Evolutionary conservation across 2,329 filamentous ascomycete genomes (phyloP).

Genomic region (Beauveria medogensis): DNA sequence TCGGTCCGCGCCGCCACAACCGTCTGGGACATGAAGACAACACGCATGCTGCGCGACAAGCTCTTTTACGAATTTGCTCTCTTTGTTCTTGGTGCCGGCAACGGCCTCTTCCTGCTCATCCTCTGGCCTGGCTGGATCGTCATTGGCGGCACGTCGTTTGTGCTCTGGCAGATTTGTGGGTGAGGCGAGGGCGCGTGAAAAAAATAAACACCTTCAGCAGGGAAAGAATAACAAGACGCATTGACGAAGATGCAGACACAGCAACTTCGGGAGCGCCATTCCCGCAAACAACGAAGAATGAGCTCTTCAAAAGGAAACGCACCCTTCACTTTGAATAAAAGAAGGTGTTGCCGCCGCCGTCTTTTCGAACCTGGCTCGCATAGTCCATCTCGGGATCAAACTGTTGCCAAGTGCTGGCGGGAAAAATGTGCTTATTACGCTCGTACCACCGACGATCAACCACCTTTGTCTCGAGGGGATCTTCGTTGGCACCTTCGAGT

Average conservation of each 20-base stretch:
- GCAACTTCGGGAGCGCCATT: neutral
- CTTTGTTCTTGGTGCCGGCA: conserved; percentile 42
- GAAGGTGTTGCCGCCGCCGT: conserved; percentile 84
- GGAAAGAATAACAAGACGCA: too few species aligned
- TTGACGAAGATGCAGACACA: neutral
- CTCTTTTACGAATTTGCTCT: conserved; percentile 44
- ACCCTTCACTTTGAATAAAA: conserved; percentile 57
- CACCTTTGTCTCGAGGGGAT: conserved; percentile 80
- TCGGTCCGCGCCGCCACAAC: conserved; percentile 20
- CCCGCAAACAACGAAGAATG: neutral
- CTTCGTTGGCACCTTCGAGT: conserved; percentile 64
- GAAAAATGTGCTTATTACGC: conserved; percentile 96
- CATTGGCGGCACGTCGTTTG: conserved; percentile 29
- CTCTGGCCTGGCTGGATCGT: conserved; percentile 53
- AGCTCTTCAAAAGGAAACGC: neutral
- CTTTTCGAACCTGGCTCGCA: conserved; percentile 65
- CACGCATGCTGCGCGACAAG: conserved; percentile 34
- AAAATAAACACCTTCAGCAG: neutral
- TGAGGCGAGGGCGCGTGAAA: conserved; percentile 17
- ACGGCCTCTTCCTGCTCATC: conserved; percentile 39
- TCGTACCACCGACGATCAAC: conserved; percentile 97
- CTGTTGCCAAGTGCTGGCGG: conserved; percentile 89
- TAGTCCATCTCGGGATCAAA: conserved; percentile 90
- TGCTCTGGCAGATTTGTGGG: conserved; percentile 25
- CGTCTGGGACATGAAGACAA: conserved; percentile 30